Conservation (phyloP, 2,329 filamentous ascomycete genomes). For the Cladophialophora psammophila region DNA sequence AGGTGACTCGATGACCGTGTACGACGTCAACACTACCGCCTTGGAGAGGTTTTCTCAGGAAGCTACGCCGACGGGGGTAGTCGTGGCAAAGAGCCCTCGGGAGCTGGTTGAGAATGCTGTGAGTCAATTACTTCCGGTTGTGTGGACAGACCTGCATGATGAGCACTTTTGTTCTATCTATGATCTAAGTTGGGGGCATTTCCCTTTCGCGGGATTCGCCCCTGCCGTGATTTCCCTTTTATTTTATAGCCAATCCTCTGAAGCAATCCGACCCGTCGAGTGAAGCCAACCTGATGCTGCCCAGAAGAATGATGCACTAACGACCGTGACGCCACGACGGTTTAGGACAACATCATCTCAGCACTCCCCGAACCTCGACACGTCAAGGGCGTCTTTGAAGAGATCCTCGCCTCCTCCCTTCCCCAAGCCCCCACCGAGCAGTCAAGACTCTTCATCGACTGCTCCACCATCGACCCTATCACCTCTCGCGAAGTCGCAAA, state of each 20-base stretch:
- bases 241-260: conserved; percentile 78
- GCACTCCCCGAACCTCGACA: conserved; percentile 89
- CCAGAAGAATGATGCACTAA: conserved; percentile 8
- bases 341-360: conserved; percentile 82
- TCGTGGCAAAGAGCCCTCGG: conserved; percentile 64
- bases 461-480: conserved; percentile 92
- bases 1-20: conserved; percentile 68
- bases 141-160: conserved; percentile 52
- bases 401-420: conserved; percentile 71
- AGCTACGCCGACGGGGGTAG: conserved; percentile 57
- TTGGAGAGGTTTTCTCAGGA: conserved; percentile 66
- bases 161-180: conserved; percentile 61
- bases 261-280: conserved; percentile 44
- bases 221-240: conserved; percentile 67
- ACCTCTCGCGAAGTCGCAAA: conserved; percentile 81
- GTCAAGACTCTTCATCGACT: conserved; percentile 87
- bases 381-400: conserved; percentile 80
- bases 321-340: neutral
- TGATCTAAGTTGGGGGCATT: conserved; percentile 77
- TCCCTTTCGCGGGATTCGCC: conserved; percentile 47
- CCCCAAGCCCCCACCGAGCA: conserved; percentile 58
- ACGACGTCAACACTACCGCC: conserved; percentile 69
- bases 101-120: conserved; percentile 73
- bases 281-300: neutral
- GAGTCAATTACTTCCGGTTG: conserved; percentile 47